Percentiles rank a stretch among this genome's conserved stretches.
These are phyloP conservation scores for Aspergillus transmontanensis DNA, from an alignment of 2,329 filamentous ascomycete genomes.

Conservation along the genomic window DNA sequence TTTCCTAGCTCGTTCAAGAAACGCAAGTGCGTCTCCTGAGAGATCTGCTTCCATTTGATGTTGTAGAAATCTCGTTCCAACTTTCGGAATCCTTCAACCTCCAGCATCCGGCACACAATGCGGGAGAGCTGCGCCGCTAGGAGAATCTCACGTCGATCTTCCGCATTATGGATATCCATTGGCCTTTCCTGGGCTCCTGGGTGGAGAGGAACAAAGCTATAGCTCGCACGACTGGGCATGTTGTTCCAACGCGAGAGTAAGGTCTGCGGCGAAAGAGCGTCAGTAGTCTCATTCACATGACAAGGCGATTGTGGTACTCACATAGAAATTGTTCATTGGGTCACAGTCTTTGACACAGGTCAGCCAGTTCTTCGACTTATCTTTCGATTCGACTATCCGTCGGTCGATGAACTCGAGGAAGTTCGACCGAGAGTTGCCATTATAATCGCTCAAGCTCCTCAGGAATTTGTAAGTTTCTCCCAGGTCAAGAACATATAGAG, in stretches of 20 bases:
- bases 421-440: slow-evolving; percentile 41
- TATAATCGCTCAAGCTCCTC: slow-evolving; percentile 40
- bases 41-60: slow-evolving; percentile 48
- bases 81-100: slow-evolving; percentile 48
- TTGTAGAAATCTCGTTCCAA: slow-evolving; percentile 50
- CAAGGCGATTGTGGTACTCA: slow-evolving; percentile 27
- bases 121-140: slow-evolving; percentile 49
- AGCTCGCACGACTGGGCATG: slow-evolving; percentile 50
- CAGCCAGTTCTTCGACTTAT: slow-evolving; percentile 49
- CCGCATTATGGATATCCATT: slow-evolving; percentile 42
- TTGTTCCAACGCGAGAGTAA: slow-evolving; percentile 49
- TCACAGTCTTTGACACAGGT: slow-evolving; percentile 44
- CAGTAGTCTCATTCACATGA: slow-evolving; percentile 2
- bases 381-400: slow-evolving; percentile 47
- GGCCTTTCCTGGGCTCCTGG: slow-evolving; percentile 33
- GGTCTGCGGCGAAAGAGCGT: slow-evolving; percentile 29
- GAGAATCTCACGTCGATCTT: slow-evolving; percentile 43
- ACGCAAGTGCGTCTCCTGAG: slow-evolving; percentile 44
- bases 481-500: slow-evolving; percentile 46
- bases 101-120: slow-evolving; percentile 50
- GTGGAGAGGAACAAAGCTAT: slow-evolving; percentile 42
- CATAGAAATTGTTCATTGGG: slow-evolving; percentile 43
- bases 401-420: slow-evolving; percentile 49
- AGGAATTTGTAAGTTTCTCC: slow-evolving; percentile 46
- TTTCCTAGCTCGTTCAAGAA: slow-evolving; percentile 44